Evolutionary conservation across 1,284 basidiomycete species (phyloP).

Genomic region (Sporisorium scitamineum): DNA sequence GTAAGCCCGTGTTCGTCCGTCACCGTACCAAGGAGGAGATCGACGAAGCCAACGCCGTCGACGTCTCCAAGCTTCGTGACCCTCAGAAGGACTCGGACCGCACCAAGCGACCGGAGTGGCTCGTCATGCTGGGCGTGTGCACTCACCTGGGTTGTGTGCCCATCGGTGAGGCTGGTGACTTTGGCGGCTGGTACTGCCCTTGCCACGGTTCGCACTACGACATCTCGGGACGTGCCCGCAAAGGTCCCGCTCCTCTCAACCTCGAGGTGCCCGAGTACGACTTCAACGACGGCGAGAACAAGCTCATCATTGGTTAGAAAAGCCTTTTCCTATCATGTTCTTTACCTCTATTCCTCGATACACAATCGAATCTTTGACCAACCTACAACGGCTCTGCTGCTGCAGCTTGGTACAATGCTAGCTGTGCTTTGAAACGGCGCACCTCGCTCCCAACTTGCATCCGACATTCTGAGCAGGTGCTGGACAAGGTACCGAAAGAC

Average conservation of each 20-base stretch:
- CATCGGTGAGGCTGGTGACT: constrained; percentile 95
- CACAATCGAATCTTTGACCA: constrained; percentile 2
- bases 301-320: constrained; percentile 87
- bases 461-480: too few species aligned
- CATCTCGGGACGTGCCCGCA: constrained; percentile 93
- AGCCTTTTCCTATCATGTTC: not conserved
- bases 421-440: too few species aligned
- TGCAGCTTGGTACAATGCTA: too few species aligned
- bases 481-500: too few species aligned
- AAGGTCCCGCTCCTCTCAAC: constrained; percentile 86
- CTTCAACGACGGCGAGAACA: constrained; percentile 70
- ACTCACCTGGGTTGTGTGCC: constrained; percentile 99
- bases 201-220: constrained; percentile 98
- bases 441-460: too few species aligned
- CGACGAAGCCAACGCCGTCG: constrained; percentile 86
- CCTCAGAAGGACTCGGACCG: constrained; percentile 90
- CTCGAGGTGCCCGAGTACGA: constrained; percentile 78
- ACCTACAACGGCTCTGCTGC: too few species aligned
- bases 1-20: constrained; percentile 99
- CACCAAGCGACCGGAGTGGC: constrained; percentile 95
- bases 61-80: constrained; percentile 90
- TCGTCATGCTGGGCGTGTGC: constrained; percentile 77
- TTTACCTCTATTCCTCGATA: constrained; percentile 5
- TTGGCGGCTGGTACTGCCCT: constrained; percentile 77
- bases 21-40: constrained; percentile 94